Percentiles rank a stretch among this genome's conserved stretches.
These are phyloP conservation scores for Ophiostoma himal-ulmi DNA, from an alignment of 2,329 filamentous ascomycete species.

Conservation along the genomic window DNA sequence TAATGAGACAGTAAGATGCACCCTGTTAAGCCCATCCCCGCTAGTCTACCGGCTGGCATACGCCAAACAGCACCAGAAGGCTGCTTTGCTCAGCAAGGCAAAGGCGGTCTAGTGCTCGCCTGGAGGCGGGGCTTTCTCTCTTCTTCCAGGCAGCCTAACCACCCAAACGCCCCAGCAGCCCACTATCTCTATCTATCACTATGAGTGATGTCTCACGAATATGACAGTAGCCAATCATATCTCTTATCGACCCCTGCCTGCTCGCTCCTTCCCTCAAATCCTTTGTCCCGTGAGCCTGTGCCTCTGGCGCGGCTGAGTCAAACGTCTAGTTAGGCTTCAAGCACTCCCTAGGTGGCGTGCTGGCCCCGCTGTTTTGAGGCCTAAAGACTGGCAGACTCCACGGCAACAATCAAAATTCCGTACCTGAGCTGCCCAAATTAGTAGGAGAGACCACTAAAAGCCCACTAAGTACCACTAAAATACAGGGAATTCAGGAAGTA, in stretches of 20 bases:
- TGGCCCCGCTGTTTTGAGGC: slow-evolving; percentile 10
- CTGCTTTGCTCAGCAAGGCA: slow-evolving; percentile 9
- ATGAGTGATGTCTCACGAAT: background rate
- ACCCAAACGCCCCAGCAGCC: background rate
- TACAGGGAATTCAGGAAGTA: background rate
- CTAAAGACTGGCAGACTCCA: background rate
- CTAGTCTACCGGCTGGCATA: background rate
- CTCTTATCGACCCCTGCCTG: background rate
- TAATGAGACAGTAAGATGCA: slow-evolving; percentile 2
- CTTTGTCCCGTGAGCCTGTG: background rate
- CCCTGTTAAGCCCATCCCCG: background rate
- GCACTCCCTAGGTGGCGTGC: background rate
- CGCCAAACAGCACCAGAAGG: background rate
- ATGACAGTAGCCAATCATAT: background rate
- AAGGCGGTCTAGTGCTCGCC: background rate
- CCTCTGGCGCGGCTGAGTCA: slow-evolving; percentile 12
- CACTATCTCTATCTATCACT: background rate
- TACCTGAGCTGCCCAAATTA: background rate
- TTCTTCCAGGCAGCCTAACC: background rate
- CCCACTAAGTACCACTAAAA: background rate
- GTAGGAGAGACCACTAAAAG: background rate
- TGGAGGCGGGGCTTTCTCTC: background rate
- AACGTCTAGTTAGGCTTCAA: background rate
- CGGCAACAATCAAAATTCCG: slow-evolving; percentile 12
- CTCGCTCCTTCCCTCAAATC: background rate